Evolutionary conservation across 805 yeast genomes (phyloP).

Genomic region (Cyberlindnera xylosilytica): DNA sequence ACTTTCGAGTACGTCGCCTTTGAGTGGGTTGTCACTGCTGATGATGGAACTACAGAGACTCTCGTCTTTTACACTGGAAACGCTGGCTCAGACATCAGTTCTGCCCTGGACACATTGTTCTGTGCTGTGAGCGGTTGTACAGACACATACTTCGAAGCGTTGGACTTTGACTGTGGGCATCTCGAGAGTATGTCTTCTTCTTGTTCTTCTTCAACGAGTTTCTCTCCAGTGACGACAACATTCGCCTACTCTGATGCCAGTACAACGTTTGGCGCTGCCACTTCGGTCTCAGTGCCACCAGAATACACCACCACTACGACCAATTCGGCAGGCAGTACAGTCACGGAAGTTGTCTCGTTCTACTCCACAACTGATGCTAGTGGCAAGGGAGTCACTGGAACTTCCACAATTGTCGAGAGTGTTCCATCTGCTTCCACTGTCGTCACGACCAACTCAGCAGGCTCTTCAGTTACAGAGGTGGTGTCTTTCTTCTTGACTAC

Average conservation of each 20-base stretch:
- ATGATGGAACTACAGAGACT: conserved; percentile 1
- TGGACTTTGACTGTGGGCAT: conserved; percentile 14
- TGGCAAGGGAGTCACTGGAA: conserved; percentile 1
- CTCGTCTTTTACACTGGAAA: conserved; percentile 20
- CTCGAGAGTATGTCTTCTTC: not conserved
- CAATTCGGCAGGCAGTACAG: conserved; percentile 3
- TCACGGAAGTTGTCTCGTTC: conserved; percentile 10
- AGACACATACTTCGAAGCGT: conserved; percentile 1
- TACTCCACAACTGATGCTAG: conserved; percentile 8
- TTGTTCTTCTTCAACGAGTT: not conserved
- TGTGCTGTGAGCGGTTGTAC: not conserved
- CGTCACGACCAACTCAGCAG: not conserved
- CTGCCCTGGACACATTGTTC: too few species aligned
- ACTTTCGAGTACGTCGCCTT: conserved; percentile 7
- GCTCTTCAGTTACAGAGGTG: not conserved
- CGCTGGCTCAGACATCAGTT: too few species aligned
- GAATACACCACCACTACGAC: conserved; percentile 10
- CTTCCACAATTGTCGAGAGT: not conserved
- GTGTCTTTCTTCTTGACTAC: conserved; percentile 1
- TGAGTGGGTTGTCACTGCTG: conserved; percentile 5
- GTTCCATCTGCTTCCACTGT: conserved; percentile 6
- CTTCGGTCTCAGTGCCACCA: too few species aligned
- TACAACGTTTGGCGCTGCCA: too few species aligned
- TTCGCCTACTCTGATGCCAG: too few species aligned
- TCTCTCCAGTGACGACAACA: too few species aligned